phyloP scores from a whole-genome alignment of 2,329 filamentous ascomycete species.

The Calonectria henricotiae region DNA sequence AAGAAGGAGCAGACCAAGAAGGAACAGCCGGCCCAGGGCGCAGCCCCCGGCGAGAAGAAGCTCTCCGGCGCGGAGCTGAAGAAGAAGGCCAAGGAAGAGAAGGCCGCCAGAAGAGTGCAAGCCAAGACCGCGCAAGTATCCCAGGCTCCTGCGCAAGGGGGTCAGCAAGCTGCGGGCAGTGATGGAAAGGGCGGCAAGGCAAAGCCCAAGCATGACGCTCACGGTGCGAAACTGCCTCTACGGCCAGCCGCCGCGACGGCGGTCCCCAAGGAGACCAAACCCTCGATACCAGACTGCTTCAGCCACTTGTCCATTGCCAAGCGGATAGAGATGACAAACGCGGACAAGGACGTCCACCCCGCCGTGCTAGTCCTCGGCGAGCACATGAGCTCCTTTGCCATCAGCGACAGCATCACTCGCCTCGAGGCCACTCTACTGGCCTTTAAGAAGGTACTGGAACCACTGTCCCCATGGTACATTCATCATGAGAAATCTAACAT shows the following conservation, averaged over 20 bases:
- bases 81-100: conserved; percentile 91
- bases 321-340: conserved; percentile 69
- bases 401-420: conserved; percentile 91
- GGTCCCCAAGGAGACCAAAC: conserved; percentile 69
- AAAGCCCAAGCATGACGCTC: conserved; percentile 66
- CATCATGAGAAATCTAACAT: conserved; percentile 29
- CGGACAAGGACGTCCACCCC: conserved; percentile 88
- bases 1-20: conserved; percentile 52
- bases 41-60: conserved; percentile 66
- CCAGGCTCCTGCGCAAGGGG: conserved; percentile 58
- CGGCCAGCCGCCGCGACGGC: conserved; percentile 56
- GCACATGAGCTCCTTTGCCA: conserved; percentile 89
- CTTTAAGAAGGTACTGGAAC: conserved; percentile 81
- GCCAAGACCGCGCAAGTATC: conserved; percentile 72
- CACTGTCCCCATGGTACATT: neutral
- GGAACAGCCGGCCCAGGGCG: conserved; percentile 44
- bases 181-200: conserved; percentile 66
- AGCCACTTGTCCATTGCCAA: conserved; percentile 84
- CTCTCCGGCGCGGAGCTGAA: conserved; percentile 86
- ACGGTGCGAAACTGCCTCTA: conserved; percentile 57
- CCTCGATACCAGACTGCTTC: conserved; percentile 81
- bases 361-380: conserved; percentile 88
- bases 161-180: conserved; percentile 56
- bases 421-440: conserved; percentile 90
- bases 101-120: conserved; percentile 86